Base-by-base conservation (phyloP, 2,329 filamentous ascomycete species). In the Orbilia oligospora region DNA sequence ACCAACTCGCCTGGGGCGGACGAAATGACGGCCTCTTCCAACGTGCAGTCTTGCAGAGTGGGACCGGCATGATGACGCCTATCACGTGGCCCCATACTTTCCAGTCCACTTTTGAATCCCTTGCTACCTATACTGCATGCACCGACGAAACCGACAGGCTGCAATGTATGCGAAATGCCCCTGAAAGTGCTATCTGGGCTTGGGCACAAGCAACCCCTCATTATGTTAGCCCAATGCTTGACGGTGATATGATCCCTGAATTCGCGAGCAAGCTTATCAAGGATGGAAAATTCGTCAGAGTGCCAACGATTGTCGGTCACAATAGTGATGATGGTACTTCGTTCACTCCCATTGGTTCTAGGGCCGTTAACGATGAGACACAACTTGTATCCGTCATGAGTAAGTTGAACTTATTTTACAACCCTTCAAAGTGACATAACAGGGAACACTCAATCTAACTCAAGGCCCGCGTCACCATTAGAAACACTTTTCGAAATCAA, bases 311-410 rank as follows among this genome's bases (percentile, higher is more conserved):
- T 8, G 85, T 87, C 33, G 91, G 91, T 4, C 87, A 87, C 33
- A 92, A 91, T 83, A 87, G 87, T 0, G 91, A 92, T 81, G 91
- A 93, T 82, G 91, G 89, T 1, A 87, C 87, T 0, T 84, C 85
- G 0, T 91, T 91, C 36, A 56, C 41, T 5, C 27, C 38, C 16
- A 49, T n/a, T 8, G 70, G 70, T 3, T 18, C n/a, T 1, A 22
- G n/a, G 8, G 51, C 63, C 24, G 30, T 51, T 16, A 48, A 68
- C 8, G 27, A 33, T 20, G 55, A 63, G 18, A 16, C 55, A 9
- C 38, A 27, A n/a, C 53, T 71, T 9, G 0, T 12, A 14, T n/a
- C 16, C 12, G n/a, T 6, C 53, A 22, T 71, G 0, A 53, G 67
- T 71, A 71, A 63, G 67, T 53, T 20, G n/a, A 20, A 8, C 4